Base-by-base conservation (phyloP, 2,329 filamentous ascomycete genomes). In the Epichloe festucae region DNA sequence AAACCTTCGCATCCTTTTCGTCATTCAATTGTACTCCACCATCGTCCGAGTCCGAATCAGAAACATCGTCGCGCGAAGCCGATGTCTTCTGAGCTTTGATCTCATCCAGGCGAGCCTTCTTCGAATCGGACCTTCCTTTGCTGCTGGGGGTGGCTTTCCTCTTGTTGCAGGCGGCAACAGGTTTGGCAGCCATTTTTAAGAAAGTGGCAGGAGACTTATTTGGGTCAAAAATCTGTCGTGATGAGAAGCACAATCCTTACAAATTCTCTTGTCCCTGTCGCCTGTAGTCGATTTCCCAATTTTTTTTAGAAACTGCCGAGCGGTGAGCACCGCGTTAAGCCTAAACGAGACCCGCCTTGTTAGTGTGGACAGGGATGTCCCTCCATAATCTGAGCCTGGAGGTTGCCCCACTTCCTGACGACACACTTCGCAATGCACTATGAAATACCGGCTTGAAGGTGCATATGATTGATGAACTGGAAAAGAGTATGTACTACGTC, bases 81-180 rank as follows among this genome's bases (percentile, higher is more conserved):
- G 67, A 66, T 45, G 65, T 67, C 66, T 53, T 58, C 52, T 53
- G 55, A 17, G 56, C 43, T 56, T 65, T 64, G 49, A 58, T 48
- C 52, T 66, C 60, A 23, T 71, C 65, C 35, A 75, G 60, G 57
- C 73, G 72, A 40, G 70, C 66, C 63, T 83, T 83, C 65, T 81
- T 81, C 40, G 63, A 57, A 46, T 68, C 66, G 17, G 68, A 58
- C 48, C 63, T 70, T 44, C 70, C 66, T 63, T 76, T 79, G 38
- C 64, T 63, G 36, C 60, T 61, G 7, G 71, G 27, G 27, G 70
- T 66, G 36, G 72, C 70, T 67, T 84, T 84, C 57, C 81, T 71
- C 68, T 84, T 84, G 54, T 67, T 73, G 48, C 75, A 75, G 38
- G 67, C 65, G 45, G 67, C 66, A 50, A 70, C 66, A 53, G 63